A percentile compares a stretch with the other conserved stretches of the same genome.
Conservation (phyloP, 805 yeast species). For the Candida tallmaniae region DNA sequence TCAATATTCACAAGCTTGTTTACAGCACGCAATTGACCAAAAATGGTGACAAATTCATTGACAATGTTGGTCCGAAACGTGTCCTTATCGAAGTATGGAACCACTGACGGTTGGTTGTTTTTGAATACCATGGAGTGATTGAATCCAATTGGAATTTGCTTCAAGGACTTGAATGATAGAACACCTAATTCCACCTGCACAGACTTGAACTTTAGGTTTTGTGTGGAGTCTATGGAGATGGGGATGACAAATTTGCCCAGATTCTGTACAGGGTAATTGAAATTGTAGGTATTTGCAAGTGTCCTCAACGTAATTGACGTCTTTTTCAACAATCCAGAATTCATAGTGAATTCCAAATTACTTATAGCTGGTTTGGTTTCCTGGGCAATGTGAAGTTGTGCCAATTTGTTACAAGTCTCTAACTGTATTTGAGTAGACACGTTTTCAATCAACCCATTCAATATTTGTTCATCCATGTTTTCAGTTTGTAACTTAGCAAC, state of each 20-base stretch:
- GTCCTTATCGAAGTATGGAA: constrained; percentile 16
- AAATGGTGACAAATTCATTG: constrained; percentile 17
- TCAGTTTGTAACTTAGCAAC: background rate
- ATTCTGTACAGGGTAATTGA: constrained; percentile 22
- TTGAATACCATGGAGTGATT: constrained; percentile 31
- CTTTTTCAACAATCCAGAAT: background rate
- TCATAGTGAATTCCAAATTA: background rate
- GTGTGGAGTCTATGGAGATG: constrained; percentile 2
- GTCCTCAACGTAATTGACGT: constrained; percentile 8
- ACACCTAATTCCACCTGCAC: constrained; percentile 27
- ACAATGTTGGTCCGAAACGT: constrained; percentile 21
- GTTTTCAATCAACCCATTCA: background rate
- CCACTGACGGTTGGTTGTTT: constrained; percentile 11
- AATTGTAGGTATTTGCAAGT: constrained; percentile 15
- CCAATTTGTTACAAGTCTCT: constrained; percentile 9
- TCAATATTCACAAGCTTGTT: constrained; percentile 18
- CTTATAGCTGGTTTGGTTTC: constrained; percentile 2
- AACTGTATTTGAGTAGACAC: constrained; percentile 2
- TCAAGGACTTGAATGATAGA: constrained; percentile 25
- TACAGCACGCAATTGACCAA: constrained; percentile 16
- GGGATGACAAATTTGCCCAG: background rate
- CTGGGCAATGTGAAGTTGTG: constrained; percentile 18
- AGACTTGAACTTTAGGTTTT: constrained; percentile 20
- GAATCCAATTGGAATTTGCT: constrained; percentile 36
- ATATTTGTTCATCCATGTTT: too few relatives aligned